Percentiles rank a stretch among this genome's conserved stretches.
Evolutionary conservation across 768 basidiomycete genomes (phyloP).

Genomic region (Panaeolus cyanescens): DNA sequence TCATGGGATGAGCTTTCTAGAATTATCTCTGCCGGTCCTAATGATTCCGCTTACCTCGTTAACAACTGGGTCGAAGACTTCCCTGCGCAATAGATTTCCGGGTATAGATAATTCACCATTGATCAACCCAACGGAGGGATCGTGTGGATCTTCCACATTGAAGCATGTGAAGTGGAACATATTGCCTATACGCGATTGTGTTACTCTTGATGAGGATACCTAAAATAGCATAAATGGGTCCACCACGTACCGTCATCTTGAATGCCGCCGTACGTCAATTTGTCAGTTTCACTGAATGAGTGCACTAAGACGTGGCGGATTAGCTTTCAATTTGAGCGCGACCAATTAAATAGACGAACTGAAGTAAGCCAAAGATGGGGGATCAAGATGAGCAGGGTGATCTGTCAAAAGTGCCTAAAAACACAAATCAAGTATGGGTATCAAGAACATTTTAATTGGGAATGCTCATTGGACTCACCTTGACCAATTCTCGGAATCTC

Average conservation of each 20-base stretch:
- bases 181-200: slow-evolving; percentile 49
- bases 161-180: slow-evolving; percentile 92
- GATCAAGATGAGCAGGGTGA: slow-evolving; percentile 84
- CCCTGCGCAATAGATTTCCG: slow-evolving; percentile 73
- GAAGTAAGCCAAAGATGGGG: slow-evolving; percentile 81
- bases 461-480: slow-evolving; percentile 32
- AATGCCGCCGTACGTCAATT: slow-evolving; percentile 72
- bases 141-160: slow-evolving; percentile 82
- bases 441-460: not conserved
- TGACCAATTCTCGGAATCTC: slow-evolving; percentile 81
- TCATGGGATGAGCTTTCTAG: not conserved
- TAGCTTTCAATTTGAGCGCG: slow-evolving; percentile 7
- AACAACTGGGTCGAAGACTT: slow-evolving; percentile 92
- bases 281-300: slow-evolving; percentile 87
- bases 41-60: slow-evolving; percentile 52
- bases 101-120: slow-evolving; percentile 86
- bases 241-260: slow-evolving; percentile 66
- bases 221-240: slow-evolving; percentile 1
- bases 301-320: slow-evolving; percentile 48
- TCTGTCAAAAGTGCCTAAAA: slow-evolving; percentile 61
- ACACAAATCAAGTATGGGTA: not conserved
- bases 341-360: slow-evolving; percentile 36
- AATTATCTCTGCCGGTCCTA: not conserved
- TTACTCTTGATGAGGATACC: slow-evolving; percentile 2
- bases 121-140: slow-evolving; percentile 75